Evolutionary conservation across 176 grass and related monocot genomes (phyloP).

Genomic region (Musa troglodytarum): DNA sequence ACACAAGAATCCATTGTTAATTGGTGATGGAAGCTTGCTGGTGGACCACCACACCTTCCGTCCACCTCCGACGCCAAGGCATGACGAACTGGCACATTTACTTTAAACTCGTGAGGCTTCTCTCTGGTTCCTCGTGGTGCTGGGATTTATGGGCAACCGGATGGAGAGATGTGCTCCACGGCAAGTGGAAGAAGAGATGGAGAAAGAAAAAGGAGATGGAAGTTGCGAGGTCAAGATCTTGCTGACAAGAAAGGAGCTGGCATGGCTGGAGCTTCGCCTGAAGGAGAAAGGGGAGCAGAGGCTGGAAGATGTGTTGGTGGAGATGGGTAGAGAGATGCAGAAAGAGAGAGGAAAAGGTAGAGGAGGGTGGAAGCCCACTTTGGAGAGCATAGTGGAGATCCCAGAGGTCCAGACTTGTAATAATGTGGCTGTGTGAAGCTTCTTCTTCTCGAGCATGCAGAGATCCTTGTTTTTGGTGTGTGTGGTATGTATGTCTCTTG

Average conservation of each 20-base stretch:
- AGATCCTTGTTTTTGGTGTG: no score
- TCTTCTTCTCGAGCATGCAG: no score
- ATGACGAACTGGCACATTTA: no score
- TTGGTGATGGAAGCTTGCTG: no score
- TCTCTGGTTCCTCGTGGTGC: background rate
- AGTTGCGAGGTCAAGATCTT: slow-evolving; percentile 19
- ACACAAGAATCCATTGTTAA: no score
- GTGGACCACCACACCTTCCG: no score
- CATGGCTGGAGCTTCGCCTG: slow-evolving; percentile 17
- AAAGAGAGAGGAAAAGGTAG: background rate
- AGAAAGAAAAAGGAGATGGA: background rate
- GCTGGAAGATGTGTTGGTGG: slow-evolving; percentile 25
- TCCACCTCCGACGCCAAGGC: no score
- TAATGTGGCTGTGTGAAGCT: no score
- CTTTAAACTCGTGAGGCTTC: no score
- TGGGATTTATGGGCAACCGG: slow-evolving; percentile 4
- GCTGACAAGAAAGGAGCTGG: slow-evolving; percentile 21
- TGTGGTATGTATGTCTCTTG: no score
- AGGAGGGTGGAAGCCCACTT: slow-evolving; percentile 12
- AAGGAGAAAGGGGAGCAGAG: slow-evolving; percentile 19
- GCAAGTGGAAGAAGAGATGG: background rate
- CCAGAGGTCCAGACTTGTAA: background rate
- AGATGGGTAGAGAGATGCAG: slow-evolving; percentile 19
- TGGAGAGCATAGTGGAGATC: slow-evolving; percentile 25
- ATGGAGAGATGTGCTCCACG: background rate